These are phyloP conservation scores for Chrysoporthe deuterocubensis DNA, from an alignment of 2,329 filamentous ascomycete genomes.

Conservation along the genomic window DNA sequence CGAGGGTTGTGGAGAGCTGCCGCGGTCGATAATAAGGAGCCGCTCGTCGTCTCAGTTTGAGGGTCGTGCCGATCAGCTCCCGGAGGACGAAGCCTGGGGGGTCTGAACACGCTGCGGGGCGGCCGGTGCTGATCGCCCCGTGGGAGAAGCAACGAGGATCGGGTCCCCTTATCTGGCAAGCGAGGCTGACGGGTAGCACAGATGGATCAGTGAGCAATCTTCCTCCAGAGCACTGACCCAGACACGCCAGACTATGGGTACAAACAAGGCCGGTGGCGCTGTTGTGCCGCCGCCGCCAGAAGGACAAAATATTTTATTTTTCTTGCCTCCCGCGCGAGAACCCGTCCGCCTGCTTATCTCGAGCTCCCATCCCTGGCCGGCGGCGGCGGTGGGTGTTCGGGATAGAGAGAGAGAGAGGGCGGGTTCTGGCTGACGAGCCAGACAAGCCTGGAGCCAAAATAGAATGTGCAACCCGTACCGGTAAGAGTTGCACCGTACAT, in stretches of 20 bases:
- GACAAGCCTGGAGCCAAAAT: constrained; percentile 4
- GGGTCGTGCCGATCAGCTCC: constrained; percentile 1
- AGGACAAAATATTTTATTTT: background rate
- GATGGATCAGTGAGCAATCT: constrained; percentile 13
- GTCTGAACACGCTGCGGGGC: background rate
- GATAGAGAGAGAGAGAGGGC: too few relatives aligned
- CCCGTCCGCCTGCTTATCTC: constrained; percentile 21
- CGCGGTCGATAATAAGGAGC: background rate
- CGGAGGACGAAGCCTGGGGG: background rate
- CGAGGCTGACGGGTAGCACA: constrained; percentile 9
- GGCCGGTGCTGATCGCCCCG: background rate
- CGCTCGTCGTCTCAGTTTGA: constrained; percentile 8
- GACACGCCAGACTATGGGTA: background rate
- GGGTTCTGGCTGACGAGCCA: too few relatives aligned
- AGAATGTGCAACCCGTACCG: background rate
- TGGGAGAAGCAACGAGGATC: background rate
- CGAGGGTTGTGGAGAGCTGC: background rate
- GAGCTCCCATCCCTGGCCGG: constrained; percentile 18
- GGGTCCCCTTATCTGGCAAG: background rate
- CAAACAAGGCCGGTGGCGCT: background rate
- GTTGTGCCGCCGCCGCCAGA: too few relatives aligned
- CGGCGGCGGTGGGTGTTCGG: background rate
- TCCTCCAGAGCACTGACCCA: constrained; percentile 12
- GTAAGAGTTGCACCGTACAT: constrained; percentile 11
- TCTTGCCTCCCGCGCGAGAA: background rate